Evolutionary conservation across 208 protist species (phyloP), one percentile per base, ranked within the genome.

Genomic region (Blastocrithidia nonstop): DNA sequence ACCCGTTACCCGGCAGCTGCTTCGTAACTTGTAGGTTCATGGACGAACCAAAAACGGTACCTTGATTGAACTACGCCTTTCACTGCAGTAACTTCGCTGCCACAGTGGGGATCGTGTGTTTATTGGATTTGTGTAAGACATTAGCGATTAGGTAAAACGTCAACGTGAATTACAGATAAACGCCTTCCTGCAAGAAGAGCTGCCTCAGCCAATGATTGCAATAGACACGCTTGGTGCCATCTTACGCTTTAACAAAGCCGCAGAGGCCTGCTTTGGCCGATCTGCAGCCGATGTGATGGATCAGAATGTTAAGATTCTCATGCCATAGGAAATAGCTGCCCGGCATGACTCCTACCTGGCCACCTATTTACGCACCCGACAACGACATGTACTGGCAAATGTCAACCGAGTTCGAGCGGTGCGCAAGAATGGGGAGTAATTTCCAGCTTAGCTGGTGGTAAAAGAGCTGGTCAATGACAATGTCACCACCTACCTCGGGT

Each of bases 251-350:
- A 74, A 74, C 26, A 11, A 26, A 6, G 50, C 64, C 6, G 56
- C 64, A 3, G 45, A 53, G 22, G 39, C 45, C 17, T 60, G 59
- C 24, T 75, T 71, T 35, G 67, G 64, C n/a, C 52, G 46, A 20
- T 1, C 3, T 19, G 28, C 19, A 8, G 50, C 7, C 5, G 61
- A 68, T 6, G 36, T 70, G 23, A 4, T 70, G 15, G 39, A 63
- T 20, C 27, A 52, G 16, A 70, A 70, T 52, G 52, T 70, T 5
- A 66, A 60, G 39, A 56, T 70, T 13, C 53, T 70, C 13, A 62
- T 66, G 62, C 55, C 62, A 6, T 42, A 53, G 32, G 44, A 55
- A 11, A 43, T 67, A 6, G 62, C 62, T 11, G 29, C 16, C 8
- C 44, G 36, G 6, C 62, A 70, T 27, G 62, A 70, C 53, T 19